A percentile compares a stretch with the other conserved stretches of the same genome.
These are phyloP conservation scores for Backusella luteola DNA, from an alignment of 192 early-diverging fungal genomes.

Conservation along the genomic window DNA sequence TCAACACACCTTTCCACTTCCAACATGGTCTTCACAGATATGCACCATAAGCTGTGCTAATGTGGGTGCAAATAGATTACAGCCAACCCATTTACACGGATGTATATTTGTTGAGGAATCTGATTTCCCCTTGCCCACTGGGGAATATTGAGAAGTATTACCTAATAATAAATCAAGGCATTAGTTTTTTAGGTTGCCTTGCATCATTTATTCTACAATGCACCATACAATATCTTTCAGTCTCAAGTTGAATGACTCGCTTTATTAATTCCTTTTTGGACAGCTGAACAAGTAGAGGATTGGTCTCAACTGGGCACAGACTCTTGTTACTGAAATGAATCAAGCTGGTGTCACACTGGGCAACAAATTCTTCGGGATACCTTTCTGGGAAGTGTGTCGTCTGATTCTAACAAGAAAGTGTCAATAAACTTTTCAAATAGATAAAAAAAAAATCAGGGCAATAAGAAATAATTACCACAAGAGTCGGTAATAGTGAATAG, in stretches of 20 bases:
- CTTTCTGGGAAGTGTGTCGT: background rate
- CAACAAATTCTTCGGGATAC: background rate
- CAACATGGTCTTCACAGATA: slow-evolving; percentile 50
- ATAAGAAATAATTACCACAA: background rate
- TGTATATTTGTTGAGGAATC: slow-evolving; percentile 14
- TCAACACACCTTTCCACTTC: slow-evolving; percentile 48
- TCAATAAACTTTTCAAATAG: background rate
- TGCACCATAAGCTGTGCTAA: slow-evolving; percentile 38
- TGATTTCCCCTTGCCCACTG: slow-evolving; percentile 10
- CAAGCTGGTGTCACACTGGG: background rate
- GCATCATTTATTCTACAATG: background rate
- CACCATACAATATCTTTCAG: slow-evolving; percentile 9
- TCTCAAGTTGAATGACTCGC: slow-evolving; percentile 28
- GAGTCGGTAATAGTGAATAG: background rate
- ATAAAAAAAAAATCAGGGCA: background rate
- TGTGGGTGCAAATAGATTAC: background rate
- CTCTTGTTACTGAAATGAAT: background rate
- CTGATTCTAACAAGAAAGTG: background rate
- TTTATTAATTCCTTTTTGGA: slow-evolving; percentile 20
- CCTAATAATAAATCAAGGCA: background rate
- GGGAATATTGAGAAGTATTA: background rate
- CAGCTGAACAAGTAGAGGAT: slow-evolving; percentile 10
- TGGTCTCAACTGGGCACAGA: background rate
- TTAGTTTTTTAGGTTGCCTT: background rate
- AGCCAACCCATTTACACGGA: slow-evolving; percentile 2